Percentiles rank a stretch among this genome's conserved stretches.
These are phyloP conservation scores for Geotrichum phurueaensis DNA, from an alignment of 1,139 yeast genomes.

Conservation along the genomic window DNA sequence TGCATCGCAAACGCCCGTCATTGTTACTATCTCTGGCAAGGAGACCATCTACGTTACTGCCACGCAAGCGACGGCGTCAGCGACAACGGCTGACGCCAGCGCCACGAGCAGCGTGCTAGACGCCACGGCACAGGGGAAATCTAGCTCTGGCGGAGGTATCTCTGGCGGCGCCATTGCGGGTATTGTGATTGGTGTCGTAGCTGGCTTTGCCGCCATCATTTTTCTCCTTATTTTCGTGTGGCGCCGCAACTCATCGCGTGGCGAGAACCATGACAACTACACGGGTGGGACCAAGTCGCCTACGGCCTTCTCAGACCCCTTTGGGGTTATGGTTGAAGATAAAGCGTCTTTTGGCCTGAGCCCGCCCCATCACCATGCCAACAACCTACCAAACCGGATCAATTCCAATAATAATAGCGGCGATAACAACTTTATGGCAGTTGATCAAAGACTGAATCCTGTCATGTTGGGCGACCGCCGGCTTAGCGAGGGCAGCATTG, in stretches of 20 bases:
- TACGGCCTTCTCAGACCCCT: conserved; percentile 6
- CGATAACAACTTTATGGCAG: conserved; percentile 45
- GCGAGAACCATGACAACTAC: conserved; percentile 32
- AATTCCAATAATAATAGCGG: not conserved
- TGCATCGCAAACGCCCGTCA: not conserved
- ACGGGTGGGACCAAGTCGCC: conserved; percentile 28
- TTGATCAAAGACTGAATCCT: conserved; percentile 65
- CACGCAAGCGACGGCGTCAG: not conserved
- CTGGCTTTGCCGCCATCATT: conserved; percentile 41
- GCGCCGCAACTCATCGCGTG: conserved; percentile 39
- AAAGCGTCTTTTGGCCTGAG: conserved; percentile 7
- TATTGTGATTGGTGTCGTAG: conserved; percentile 31
- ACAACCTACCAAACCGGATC: not conserved
- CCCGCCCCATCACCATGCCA: not conserved
- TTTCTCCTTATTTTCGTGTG: conserved; percentile 44
- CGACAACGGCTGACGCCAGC: conserved; percentile 8
- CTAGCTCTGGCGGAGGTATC: conserved; percentile 17
- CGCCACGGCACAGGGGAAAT: not conserved
- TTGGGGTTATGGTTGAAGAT: conserved; percentile 2
- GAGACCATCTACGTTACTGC: conserved; percentile 11
- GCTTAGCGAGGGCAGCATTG: conserved; percentile 66
- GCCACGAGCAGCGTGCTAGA: conserved; percentile 5
- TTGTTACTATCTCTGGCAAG: conserved; percentile 10
- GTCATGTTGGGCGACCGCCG: conserved; percentile 69
- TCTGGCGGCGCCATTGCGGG: conserved; percentile 34